A percentile compares a stretch with the other conserved stretches of the same genome.
Evolutionary conservation across 805 yeast species (phyloP).

Genomic region (Candida nonsorbophila): DNA sequence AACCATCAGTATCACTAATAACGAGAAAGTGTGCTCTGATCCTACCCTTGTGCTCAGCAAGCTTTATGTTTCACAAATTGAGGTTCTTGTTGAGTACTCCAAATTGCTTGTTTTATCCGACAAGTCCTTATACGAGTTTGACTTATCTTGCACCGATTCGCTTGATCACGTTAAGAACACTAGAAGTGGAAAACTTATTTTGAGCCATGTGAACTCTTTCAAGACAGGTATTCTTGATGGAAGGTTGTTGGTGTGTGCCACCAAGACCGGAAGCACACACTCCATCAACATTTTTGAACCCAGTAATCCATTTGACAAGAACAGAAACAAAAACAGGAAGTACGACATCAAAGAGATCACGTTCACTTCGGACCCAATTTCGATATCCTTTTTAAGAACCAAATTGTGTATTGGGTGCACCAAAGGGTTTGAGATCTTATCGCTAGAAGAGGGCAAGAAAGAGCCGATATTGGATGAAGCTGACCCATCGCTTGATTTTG

Average conservation of each 20-base stretch:
- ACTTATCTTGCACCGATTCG: constrained; percentile 49
- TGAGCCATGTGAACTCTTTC: constrained; percentile 86
- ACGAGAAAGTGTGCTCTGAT: constrained; percentile 51
- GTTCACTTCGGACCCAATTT: constrained; percentile 85
- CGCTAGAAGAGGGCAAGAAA: constrained; percentile 75
- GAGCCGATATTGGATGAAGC: constrained; percentile 96
- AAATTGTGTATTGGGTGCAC: constrained; percentile 93
- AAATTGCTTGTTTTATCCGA: constrained; percentile 78
- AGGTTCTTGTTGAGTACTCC: constrained; percentile 86
- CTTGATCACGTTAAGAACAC: constrained; percentile 46
- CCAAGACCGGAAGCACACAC: constrained; percentile 74
- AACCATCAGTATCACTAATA: constrained; percentile 45
- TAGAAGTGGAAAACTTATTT: constrained; percentile 68
- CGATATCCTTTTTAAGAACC: constrained; percentile 83
- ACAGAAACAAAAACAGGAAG: constrained; percentile 60
- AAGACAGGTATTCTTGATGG: constrained; percentile 92
- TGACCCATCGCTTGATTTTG: constrained; percentile 94
- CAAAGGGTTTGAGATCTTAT: constrained; percentile 92
- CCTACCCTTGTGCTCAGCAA: constrained; percentile 75
- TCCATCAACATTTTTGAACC: constrained; percentile 86
- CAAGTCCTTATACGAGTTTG: constrained; percentile 72
- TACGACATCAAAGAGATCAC: constrained; percentile 68
- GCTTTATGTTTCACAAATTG: constrained; percentile 79
- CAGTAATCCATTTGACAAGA: constrained; percentile 57
- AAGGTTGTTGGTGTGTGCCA: constrained; percentile 82